Evolutionary conservation across 1,284 basidiomycete genomes (phyloP).

Genomic region (Vanrija humicola): DNA sequence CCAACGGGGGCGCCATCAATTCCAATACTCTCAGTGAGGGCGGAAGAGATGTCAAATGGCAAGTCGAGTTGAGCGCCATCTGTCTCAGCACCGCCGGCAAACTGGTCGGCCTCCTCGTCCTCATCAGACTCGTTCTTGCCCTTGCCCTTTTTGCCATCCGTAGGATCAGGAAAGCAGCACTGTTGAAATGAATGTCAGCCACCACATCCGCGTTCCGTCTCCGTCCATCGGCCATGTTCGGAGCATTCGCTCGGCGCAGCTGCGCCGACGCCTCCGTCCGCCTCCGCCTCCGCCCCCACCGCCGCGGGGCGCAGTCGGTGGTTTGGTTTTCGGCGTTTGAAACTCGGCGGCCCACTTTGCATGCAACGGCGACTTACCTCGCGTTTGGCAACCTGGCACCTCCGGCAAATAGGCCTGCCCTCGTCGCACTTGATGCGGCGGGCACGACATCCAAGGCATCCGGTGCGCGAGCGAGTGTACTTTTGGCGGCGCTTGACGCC

Average conservation of each 20-base stretch:
- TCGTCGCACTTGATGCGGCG: conserved; percentile 48
- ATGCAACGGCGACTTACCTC: conserved; percentile 24
- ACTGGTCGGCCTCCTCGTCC: not conserved
- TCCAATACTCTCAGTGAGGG: conserved; percentile 12
- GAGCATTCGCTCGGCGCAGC: not conserved
- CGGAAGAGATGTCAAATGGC: conserved; percentile 7
- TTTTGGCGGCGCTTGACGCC: conserved; percentile 40
- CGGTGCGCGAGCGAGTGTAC: conserved; percentile 43
- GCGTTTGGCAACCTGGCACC: conserved; percentile 42
- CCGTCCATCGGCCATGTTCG: not conserved
- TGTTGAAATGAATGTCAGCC: conserved; percentile 7
- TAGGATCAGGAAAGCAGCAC: conserved; percentile 34
- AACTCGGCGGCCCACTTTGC: not conserved
- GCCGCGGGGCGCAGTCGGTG: not conserved
- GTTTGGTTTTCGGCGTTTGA: not conserved
- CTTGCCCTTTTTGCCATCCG: conserved; percentile 14
- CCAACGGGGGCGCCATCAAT: conserved; percentile 5
- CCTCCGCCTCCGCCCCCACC: not conserved
- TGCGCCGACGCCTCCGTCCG: not conserved
- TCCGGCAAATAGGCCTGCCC: conserved; percentile 37
- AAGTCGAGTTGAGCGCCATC: not conserved
- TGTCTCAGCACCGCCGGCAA: not conserved
- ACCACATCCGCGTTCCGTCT: not conserved
- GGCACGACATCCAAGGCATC: conserved; percentile 41
- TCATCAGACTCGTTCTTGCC: conserved; percentile 6